phyloP scores from a whole-genome alignment of 257 asterid species.

The Solanum chilense region DNA sequence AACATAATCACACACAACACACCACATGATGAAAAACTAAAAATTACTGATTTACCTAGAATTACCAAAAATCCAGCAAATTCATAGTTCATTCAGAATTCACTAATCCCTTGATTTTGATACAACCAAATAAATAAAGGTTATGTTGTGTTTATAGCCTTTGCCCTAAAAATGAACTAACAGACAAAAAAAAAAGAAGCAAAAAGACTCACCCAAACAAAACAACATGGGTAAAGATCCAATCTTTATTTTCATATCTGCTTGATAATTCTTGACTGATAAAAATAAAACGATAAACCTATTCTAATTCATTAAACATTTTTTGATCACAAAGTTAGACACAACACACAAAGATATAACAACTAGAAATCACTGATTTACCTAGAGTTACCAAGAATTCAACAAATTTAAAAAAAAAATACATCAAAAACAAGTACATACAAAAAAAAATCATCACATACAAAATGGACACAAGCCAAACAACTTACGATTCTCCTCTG shows the following conservation, averaged over 20 bases:
- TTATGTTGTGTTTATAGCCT: background rate
- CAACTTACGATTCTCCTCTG: slow-evolving; percentile 80
- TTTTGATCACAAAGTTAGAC: slow-evolving; percentile 15
- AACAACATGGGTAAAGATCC: slow-evolving; percentile 20
- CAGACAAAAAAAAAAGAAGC: background rate
- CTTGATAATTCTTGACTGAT: background rate
- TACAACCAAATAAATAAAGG: background rate
- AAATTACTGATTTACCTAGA: slow-evolving; percentile 13
- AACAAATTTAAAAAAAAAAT: background rate
- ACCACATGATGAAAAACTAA: background rate
- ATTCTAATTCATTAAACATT: background rate
- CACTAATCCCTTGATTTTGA: background rate
- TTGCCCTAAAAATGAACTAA: slow-evolving; percentile 4
- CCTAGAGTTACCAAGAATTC: slow-evolving; percentile 9
- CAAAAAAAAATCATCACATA: background rate
- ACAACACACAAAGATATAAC: background rate
- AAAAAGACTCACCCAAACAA: background rate
- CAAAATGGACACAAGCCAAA: background rate
- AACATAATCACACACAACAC: background rate
- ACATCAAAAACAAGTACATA: background rate
- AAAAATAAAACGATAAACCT: background rate
- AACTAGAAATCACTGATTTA: slow-evolving; percentile 20
- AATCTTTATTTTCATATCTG: slow-evolving; percentile 7
- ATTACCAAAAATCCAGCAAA: background rate
- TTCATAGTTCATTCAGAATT: slow-evolving; percentile 13